Base-by-base conservation (phyloP, 1,139 yeast species). In the Geotrichum bryndzae region DNA sequence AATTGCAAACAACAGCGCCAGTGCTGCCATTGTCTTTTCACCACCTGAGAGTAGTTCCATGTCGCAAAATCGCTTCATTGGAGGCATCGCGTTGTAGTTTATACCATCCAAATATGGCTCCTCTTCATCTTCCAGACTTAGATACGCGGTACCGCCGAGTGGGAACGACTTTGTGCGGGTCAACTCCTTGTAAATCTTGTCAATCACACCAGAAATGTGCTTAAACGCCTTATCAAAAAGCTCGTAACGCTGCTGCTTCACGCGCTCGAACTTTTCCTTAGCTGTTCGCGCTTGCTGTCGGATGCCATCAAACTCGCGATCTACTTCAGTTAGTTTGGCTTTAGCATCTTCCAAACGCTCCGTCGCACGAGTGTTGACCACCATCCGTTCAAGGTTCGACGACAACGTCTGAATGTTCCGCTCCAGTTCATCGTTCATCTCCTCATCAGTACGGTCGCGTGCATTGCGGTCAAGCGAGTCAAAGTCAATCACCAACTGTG, bases 31-130 rank as follows among this genome's bases (percentile, higher is more conserved):
- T 1, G 98, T 90, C 73, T 92, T 91, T 72, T 94, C 99, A 58
- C 99, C 99, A 59, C 99, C 99, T 0, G 97, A 90, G 15, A 94
- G 79, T 64, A 89, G 83, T 63, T 90, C 96, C 91, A 94, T 92
- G 68, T 90, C 97, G 69, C 95, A 82, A 73, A 91, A 94, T 67
- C 97, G 80, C 70, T 94, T 95, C 84, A 89, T 82, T 11, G 99
- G 99, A 1, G 99, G 98, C 88, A 92, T 92, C 0, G 97, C 97
- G 72, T 91, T 96, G 70, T 90, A 95, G 68, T 86, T 88, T 59
- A 91, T 81, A 1, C 98, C 99, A 0, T 85, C 84, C 53, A 82
- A 75, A 69, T 86, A 95, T 2, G 72, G 97, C 68, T 89, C 96
- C 62, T 90, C 97, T 65, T 88, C 95, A 70, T 90, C 94, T 69